Base-by-base conservation (phyloP, 345 rosid species). In the Cardamine occulta region DNA sequence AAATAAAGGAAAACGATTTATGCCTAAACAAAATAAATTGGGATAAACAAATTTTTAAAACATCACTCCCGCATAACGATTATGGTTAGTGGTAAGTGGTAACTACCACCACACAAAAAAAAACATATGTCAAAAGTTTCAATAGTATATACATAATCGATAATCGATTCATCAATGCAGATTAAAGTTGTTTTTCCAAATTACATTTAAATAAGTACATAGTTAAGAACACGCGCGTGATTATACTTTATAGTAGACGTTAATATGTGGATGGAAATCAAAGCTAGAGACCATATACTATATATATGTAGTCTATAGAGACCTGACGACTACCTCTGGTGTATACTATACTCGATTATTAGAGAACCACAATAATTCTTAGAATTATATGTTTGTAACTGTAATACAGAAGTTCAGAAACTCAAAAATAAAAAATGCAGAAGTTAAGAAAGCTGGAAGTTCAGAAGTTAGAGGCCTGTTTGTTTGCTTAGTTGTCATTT, bases 181-280 rank as follows among this genome's bases (percentile, higher is more conserved):
- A 35, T 34, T 51, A 66, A 4, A 37, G 59, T 19, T 56, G 26
- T 11, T 40, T 54, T 40, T 4, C 28, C 19, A 28, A 12, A 17
- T 69, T 55, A 55, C 10, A 11, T 55, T 56, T n/a, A 57, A 29
- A 12, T 40, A 26, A 21, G 24, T 26, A 56, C 3, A 17, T 66
- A 66, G 42, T 49, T 48, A 11, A 49, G 18, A 44, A 44, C 7
- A 5, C 7, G 18, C 13, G 18, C 56, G 58, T 53, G 32, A 34
- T 66, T 51, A 66, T 34, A 23, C 4, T 8, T 51, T 37, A 51
- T 21, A 3, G 32, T 44, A 7, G 8, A n/a, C 21, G 53, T 17
- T 15, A 8, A 8, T 37, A 9, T 37, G 60, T 68, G 73, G 39
- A 49, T 24, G 28, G 21, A 59, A 70, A 59, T 58, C 29, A 58